Percentiles rank a stretch among this genome's conserved stretches.
Evolutionary conservation across 805 yeast species (phyloP).

Genomic region (Diddensiella caesifluorescens): DNA sequence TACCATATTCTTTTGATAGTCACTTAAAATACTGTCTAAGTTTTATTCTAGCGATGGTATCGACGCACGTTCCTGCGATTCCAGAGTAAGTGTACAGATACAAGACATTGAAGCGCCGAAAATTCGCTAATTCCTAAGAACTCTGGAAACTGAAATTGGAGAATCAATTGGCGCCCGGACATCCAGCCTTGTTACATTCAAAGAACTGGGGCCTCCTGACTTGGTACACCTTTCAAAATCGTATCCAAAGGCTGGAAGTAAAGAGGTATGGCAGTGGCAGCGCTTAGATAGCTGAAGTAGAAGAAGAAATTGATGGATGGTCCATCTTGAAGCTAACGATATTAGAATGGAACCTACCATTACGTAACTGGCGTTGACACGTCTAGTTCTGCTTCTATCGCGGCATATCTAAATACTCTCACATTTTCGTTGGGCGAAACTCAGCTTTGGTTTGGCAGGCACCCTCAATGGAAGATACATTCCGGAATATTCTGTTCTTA

Average conservation of each 20-base stretch:
- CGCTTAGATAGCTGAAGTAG: too few species aligned
- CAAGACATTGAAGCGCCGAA: not conserved
- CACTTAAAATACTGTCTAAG: too few species aligned
- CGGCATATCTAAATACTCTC: conserved; percentile 50
- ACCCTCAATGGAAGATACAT: conserved; percentile 38
- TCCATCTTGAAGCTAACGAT: conserved; percentile 6
- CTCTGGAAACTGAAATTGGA: conserved; percentile 46
- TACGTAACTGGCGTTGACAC: conserved; percentile 50
- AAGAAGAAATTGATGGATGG: too few species aligned
- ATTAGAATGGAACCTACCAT: conserved; percentile 51
- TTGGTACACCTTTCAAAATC: conserved; percentile 46
- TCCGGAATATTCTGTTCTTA: conserved; percentile 48
- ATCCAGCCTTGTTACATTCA: conserved; percentile 37
- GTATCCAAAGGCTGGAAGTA: conserved; percentile 36
- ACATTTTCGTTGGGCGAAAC: conserved; percentile 42
- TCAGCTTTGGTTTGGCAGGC: conserved; percentile 70
- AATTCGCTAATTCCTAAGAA: conserved; percentile 21
- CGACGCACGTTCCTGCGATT: conserved; percentile 7
- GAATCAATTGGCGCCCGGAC: conserved; percentile 51
- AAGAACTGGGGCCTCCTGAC: conserved; percentile 73
- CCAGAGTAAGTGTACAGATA: conserved; percentile 11
- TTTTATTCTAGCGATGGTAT: too few species aligned
- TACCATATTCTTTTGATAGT: conserved; percentile 1
- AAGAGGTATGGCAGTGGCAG: conserved; percentile 25
- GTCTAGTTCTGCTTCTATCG: conserved; percentile 48